Percentiles rank a stretch among this genome's conserved stretches.
Conservation (phyloP, 345 rosid species). For the Triadica sebifera region DNA sequence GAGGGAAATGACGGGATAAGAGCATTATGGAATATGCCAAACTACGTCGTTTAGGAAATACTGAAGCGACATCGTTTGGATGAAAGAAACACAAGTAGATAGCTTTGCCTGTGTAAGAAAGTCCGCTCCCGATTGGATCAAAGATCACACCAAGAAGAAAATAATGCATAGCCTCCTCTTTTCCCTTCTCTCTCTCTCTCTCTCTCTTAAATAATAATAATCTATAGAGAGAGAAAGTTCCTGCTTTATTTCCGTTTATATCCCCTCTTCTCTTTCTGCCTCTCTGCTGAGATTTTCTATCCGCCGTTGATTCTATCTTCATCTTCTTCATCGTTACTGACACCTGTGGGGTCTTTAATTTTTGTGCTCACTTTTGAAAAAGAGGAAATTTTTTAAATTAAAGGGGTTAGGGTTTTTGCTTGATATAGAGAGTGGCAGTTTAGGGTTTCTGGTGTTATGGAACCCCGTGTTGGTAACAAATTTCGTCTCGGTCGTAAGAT, state of each 20-base stretch:
- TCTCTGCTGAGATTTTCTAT: not conserved
- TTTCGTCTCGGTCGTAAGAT: constrained; percentile 90
- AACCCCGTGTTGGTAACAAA: constrained; percentile 83
- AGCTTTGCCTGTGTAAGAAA: not conserved
- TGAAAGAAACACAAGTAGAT: not conserved
- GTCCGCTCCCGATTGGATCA: constrained; percentile 6
- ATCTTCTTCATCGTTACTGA: not conserved
- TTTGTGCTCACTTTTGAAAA: not conserved
- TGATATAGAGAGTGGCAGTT: not conserved
- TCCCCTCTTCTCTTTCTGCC: not conserved
- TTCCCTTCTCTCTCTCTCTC: not conserved
- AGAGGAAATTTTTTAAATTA: not conserved
- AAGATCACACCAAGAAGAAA: not conserved
- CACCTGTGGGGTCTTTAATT: not conserved
- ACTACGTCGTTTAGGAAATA: not conserved
- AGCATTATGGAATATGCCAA: not conserved
- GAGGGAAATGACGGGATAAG: not conserved
- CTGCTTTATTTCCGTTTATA: not conserved
- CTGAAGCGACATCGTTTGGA: not conserved
- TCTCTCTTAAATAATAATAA: constrained; percentile 14
- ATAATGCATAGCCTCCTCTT: not conserved
- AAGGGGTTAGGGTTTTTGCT: constrained; percentile 3
- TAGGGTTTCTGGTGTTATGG: constrained; percentile 40
- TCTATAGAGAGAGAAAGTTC: constrained; percentile 25
- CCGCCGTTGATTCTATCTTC: constrained; percentile 4